Evolutionary conservation across 2,329 filamentous ascomycete genomes (phyloP).

Genomic region (Diaporthe destruens): DNA sequence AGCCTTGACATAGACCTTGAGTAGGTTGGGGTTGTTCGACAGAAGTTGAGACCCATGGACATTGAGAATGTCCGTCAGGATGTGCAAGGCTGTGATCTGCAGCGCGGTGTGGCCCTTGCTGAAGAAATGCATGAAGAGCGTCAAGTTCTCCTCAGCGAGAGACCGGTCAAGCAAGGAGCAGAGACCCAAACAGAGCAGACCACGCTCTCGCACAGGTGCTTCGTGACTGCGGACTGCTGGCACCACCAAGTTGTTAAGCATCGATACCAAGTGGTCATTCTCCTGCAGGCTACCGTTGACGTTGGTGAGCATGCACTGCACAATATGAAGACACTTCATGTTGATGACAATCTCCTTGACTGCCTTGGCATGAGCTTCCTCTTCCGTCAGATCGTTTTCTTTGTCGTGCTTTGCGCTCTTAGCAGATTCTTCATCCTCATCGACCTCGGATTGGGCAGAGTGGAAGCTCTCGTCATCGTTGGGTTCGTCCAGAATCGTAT

Average conservation of each 20-base stretch:
- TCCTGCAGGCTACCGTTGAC: constrained; percentile 89
- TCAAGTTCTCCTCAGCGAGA: constrained; percentile 91
- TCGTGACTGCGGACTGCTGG: constrained; percentile 95
- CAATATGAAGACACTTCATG: constrained; percentile 97
- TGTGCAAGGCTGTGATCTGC: constrained; percentile 90
- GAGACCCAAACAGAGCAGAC: constrained; percentile 88
- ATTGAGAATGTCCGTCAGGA: constrained; percentile 92
- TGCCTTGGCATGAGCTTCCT: constrained; percentile 79
- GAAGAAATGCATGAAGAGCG: constrained; percentile 95
- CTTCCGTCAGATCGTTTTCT: constrained; percentile 66
- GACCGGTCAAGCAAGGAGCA: constrained; percentile 93
- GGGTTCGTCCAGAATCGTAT: constrained; percentile 79
- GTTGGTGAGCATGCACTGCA: constrained; percentile 96
- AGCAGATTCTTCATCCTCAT: constrained; percentile 71
- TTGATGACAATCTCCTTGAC: constrained; percentile 95
- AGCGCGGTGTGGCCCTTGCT: constrained; percentile 90
- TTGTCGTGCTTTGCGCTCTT: constrained; percentile 58
- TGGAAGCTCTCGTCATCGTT: constrained; percentile 88
- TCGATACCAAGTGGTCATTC: constrained; percentile 92
- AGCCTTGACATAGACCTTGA: constrained; percentile 88
- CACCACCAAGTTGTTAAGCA: constrained; percentile 97
- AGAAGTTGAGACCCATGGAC: constrained; percentile 87
- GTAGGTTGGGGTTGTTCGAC: constrained; percentile 74
- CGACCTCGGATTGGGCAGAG: constrained; percentile 89
- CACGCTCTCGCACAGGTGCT: constrained; percentile 90